phyloP scores from a whole-genome alignment of 2,329 filamentous ascomycete species.

The Cladophialophora yegresii region DNA sequence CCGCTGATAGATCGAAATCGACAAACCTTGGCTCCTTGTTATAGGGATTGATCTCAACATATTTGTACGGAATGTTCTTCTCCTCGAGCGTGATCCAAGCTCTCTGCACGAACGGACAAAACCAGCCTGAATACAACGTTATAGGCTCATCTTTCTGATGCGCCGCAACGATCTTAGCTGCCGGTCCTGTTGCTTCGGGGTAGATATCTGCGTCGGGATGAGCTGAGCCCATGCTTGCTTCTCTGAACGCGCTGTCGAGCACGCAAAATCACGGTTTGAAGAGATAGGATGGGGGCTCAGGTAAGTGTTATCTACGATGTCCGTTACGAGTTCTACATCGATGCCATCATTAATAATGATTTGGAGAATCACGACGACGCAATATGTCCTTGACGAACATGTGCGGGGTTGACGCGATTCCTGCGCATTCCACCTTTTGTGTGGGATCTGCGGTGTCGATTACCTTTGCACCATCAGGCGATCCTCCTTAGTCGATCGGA shows the following conservation, averaged over 20 bases:
- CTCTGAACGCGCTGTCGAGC: not conserved
- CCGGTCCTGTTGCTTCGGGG: conserved; percentile 50
- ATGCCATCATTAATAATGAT: not conserved
- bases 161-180: conserved; percentile 43
- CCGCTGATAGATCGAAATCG: not conserved
- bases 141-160: conserved; percentile 43
- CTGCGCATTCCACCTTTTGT: not conserved
- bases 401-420: not conserved
- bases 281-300: not conserved
- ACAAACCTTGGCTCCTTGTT: conserved; percentile 54
- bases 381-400: not conserved
- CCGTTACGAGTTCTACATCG: not conserved
- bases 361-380: conserved; percentile 1
- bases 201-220: conserved; percentile 49
- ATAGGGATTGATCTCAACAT: conserved; percentile 77
- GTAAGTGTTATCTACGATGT: not conserved
- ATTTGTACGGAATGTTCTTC: conserved; percentile 72
- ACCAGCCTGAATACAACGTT: conserved; percentile 74
- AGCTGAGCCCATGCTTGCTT: conserved; percentile 27
- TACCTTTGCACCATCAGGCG: not conserved
- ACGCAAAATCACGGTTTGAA: not conserved
- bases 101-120: conserved; percentile 69
- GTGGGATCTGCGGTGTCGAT: not conserved
- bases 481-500: conserved; percentile 1
- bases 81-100: conserved; percentile 73